Percentiles rank a stretch among this genome's conserved stretches.
Evolutionary conservation across 257 asterid genomes (phyloP).

Genomic region (Ajuga chamaepitys): DNA sequence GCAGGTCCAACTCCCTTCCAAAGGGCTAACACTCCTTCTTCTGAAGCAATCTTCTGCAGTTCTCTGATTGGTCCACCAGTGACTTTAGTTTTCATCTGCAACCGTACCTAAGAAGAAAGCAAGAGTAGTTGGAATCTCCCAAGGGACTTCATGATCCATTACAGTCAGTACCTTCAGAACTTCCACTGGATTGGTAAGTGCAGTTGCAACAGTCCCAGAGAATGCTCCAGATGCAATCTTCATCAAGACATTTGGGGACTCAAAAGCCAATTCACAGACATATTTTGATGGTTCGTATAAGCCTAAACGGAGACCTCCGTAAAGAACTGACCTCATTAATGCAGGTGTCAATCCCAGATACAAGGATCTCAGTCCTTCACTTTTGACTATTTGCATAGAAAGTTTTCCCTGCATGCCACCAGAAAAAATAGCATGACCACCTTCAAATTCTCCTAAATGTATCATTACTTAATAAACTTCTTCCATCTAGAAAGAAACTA

Average conservation of each 20-base stretch:
- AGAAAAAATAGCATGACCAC: slow-evolving; percentile 5
- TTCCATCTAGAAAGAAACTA: not conserved
- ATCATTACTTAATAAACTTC: not conserved
- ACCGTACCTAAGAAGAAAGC: slow-evolving; percentile 52
- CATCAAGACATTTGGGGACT: slow-evolving; percentile 94
- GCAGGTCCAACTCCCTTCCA: slow-evolving; percentile 99
- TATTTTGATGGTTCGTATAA: slow-evolving; percentile 96
- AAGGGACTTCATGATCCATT: slow-evolving; percentile 9
- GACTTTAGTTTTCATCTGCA: slow-evolving; percentile 60
- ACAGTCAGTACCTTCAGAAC: slow-evolving; percentile 64
- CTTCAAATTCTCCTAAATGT: not conserved
- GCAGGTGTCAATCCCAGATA: slow-evolving; percentile 89
- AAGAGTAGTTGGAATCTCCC: slow-evolving; percentile 18
- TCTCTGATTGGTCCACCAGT: slow-evolving; percentile 48
- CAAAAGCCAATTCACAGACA: slow-evolving; percentile 93
- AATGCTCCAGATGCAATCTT: slow-evolving; percentile 98
- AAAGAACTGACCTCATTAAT: slow-evolving; percentile 96
- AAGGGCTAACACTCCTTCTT: slow-evolving; percentile 79
- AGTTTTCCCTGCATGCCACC: slow-evolving; percentile 56
- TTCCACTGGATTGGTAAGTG: slow-evolving; percentile 86
- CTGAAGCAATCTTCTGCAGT: slow-evolving; percentile 56
- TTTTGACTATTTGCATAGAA: slow-evolving; percentile 59
- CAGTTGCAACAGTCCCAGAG: slow-evolving; percentile 94
- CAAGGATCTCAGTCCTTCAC: slow-evolving; percentile 76
- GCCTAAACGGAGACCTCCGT: slow-evolving; percentile 99